Conservation (phyloP, 768 basidiomycete species). For the Gyrodon lividus region DNA sequence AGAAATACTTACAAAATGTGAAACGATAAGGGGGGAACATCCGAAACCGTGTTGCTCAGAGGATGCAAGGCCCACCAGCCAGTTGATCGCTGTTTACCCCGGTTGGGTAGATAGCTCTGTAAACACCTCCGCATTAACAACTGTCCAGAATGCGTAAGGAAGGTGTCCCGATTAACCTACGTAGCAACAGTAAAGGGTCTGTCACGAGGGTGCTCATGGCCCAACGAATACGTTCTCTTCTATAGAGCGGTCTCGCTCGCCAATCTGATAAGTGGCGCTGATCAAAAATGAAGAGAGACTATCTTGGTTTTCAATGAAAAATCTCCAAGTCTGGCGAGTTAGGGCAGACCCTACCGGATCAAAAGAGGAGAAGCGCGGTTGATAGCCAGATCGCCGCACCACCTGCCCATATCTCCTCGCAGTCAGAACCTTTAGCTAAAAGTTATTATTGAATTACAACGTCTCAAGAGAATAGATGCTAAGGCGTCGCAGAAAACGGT, state of each 20-base stretch:
- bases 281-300: slow-evolving; percentile 6
- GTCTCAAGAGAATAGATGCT: background rate
- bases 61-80: background rate
- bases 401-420: slow-evolving; percentile 11
- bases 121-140: background rate
- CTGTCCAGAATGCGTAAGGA: background rate
- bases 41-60: background rate
- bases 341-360: slow-evolving; percentile 6
- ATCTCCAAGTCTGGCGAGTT: slow-evolving; percentile 19
- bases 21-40: background rate
- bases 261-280: slow-evolving; percentile 16
- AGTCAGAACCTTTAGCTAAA: slow-evolving; percentile 12
- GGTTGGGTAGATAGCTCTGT: background rate
- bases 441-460: too few relatives aligned
- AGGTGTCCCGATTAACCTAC: slow-evolving; percentile 3
- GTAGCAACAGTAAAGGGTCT: slow-evolving; percentile 9
- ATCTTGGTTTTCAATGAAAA: slow-evolving; percentile 25
- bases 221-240: slow-evolving; percentile 4
- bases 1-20: slow-evolving; percentile 1
- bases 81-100: slow-evolving; percentile 9
- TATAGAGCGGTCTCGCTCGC: slow-evolving; percentile 2
- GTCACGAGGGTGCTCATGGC: slow-evolving; percentile 5
- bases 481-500: too few relatives aligned
- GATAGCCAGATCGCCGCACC: slow-evolving; percentile 25
- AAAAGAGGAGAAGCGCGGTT: slow-evolving; percentile 17